Evolutionary conservation across 75 land plant species (phyloP).

Genomic region (Cryptomeria japonica): DNA sequence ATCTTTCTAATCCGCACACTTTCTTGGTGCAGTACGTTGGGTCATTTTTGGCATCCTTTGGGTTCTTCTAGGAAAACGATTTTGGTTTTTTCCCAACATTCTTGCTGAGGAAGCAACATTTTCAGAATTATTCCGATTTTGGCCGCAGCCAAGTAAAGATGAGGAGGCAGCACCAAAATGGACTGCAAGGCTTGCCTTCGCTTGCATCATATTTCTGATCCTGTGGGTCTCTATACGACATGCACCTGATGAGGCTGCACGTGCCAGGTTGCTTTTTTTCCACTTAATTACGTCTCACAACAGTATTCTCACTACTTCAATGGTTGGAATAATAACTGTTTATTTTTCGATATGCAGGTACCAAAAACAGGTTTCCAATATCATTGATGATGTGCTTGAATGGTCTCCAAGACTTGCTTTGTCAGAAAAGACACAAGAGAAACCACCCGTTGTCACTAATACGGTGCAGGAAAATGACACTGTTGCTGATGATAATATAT

Average conservation of each 20-base stretch:
- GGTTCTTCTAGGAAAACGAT: slow-evolving; percentile 83
- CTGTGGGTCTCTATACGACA: slow-evolving; percentile 81
- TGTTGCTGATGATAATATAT: neutral
- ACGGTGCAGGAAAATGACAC: slow-evolving; percentile 8
- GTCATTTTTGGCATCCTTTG: slow-evolving; percentile 71
- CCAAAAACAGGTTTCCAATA: slow-evolving; percentile 88
- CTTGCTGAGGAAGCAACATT: slow-evolving; percentile 96
- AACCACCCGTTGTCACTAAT: slow-evolving; percentile 27
- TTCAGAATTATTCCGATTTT: slow-evolving; percentile 78
- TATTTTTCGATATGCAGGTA: slow-evolving; percentile 55
- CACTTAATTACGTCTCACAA: neutral
- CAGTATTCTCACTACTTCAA: neutral
- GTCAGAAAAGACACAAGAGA: slow-evolving; percentile 76
- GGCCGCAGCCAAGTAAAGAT: slow-evolving; percentile 80
- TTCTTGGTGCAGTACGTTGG: slow-evolving; percentile 64
- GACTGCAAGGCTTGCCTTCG: slow-evolving; percentile 83
- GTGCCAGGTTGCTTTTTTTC: slow-evolving; percentile 65
- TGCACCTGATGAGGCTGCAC: slow-evolving; percentile 98
- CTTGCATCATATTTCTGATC: slow-evolving; percentile 50
- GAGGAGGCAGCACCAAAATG: slow-evolving; percentile 91
- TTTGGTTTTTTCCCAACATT: slow-evolving; percentile 97
- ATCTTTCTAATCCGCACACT: neutral
- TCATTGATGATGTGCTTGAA: slow-evolving; percentile 94
- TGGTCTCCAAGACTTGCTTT: slow-evolving; percentile 93
- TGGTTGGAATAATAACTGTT: neutral